A percentile compares a stretch with the other conserved stretches of the same genome.
Conservation (phyloP, 192 early-diverging fungal species). For the Coemansia sp. region DNA sequence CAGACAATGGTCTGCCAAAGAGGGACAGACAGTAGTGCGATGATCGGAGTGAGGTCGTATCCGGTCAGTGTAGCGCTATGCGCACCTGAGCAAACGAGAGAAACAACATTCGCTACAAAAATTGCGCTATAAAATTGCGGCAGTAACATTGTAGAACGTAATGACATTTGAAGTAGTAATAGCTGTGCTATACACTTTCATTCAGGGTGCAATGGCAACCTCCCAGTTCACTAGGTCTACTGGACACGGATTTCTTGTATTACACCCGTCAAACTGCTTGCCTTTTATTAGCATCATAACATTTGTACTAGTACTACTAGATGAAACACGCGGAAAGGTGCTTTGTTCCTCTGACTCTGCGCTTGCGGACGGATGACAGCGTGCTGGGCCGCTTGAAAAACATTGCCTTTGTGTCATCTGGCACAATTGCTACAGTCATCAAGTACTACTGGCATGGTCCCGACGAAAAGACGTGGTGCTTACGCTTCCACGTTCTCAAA, state of each 20-base stretch:
- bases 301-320: too few species aligned
- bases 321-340: not conserved
- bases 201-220: not conserved
- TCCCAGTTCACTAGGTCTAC: not conserved
- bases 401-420: constrained; percentile 26
- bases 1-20: too few species aligned
- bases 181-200: not conserved
- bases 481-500: constrained; percentile 45
- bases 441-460: constrained; percentile 48
- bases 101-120: not conserved
- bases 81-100: too few species aligned
- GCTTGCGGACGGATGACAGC: constrained; percentile 32
- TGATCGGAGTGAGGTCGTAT: too few species aligned
- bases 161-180: not conserved
- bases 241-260: not conserved
- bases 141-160: not conserved
- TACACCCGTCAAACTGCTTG: not conserved
- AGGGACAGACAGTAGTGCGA: too few species aligned
- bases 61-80: too few species aligned
- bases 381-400: constrained; percentile 33
- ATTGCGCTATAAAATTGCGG: not conserved
- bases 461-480: constrained; percentile 15
- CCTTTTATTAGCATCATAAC: too few species aligned
- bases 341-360: constrained; percentile 23
- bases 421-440: constrained; percentile 15